Percentiles rank a stretch among this genome's conserved stretches.
Conservation (phyloP, 2,329 filamentous ascomycete species). For the Exophiala phaeomuriformis region DNA sequence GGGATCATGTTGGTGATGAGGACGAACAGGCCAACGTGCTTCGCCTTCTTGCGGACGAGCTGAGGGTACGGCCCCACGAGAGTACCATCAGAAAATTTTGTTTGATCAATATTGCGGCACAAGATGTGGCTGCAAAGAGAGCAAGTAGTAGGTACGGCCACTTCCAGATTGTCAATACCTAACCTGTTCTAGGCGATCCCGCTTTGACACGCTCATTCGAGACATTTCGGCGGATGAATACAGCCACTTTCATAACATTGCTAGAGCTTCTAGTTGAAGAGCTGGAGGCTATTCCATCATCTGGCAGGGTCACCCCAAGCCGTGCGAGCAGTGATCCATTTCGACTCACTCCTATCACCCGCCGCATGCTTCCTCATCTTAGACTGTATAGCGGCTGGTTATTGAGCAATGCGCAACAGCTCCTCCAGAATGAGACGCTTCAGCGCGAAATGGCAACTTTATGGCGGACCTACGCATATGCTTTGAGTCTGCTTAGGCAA, state of each 20-base stretch:
- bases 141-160: conserved; percentile 9
- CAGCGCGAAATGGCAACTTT: conserved; percentile 53
- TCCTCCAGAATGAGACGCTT: conserved; percentile 45
- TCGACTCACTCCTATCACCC: conserved; percentile 50
- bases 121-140: conserved; percentile 30
- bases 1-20: conserved; percentile 44
- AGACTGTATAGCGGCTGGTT: conserved; percentile 65
- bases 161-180: not conserved
- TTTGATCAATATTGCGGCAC: conserved; percentile 75
- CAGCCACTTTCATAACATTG: conserved; percentile 37
- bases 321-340: conserved; percentile 32
- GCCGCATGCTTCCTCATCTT: conserved; percentile 55
- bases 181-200: conserved; percentile 45
- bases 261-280: conserved; percentile 18
- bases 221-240: conserved; percentile 62
- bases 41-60: conserved; percentile 63
- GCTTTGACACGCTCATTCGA: conserved; percentile 65
- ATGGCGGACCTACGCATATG: conserved; percentile 59
- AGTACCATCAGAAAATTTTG: conserved; percentile 68
- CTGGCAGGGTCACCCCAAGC: conserved; percentile 29
- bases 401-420: conserved; percentile 38
- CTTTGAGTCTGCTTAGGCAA: conserved; percentile 52
- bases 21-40: conserved; percentile 83
- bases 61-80: conserved; percentile 61
- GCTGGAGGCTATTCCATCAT: conserved; percentile 18